Evolutionary conservation across 306 rosid genomes (phyloP).

Genomic region (Begonia loranthoides): DNA sequence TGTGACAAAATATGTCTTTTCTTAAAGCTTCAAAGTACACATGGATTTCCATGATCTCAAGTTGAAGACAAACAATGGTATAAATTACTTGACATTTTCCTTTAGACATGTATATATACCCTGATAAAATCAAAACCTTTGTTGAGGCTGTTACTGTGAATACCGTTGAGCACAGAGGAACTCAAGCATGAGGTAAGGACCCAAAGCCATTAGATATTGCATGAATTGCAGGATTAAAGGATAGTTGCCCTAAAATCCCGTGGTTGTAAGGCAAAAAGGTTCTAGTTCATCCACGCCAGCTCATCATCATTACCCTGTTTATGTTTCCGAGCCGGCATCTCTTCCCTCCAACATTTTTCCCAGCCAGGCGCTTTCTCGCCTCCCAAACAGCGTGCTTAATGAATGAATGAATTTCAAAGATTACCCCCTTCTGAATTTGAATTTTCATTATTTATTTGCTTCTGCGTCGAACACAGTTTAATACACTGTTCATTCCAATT

Average conservation of each 20-base stretch:
- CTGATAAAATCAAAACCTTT: neutral
- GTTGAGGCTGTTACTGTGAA: neutral
- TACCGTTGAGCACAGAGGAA: neutral
- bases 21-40: too few relatives aligned
- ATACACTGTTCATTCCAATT: too few relatives aligned
- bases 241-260: slow-evolving; percentile 61
- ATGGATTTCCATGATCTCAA: neutral
- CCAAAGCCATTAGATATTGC: slow-evolving; percentile 43
- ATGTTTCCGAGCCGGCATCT: too few relatives aligned
- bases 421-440: too few relatives aligned
- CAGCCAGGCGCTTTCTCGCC: too few relatives aligned
- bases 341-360: too few relatives aligned
- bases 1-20: too few relatives aligned
- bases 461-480: too few relatives aligned
- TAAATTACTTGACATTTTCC: neutral
- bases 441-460: too few relatives aligned
- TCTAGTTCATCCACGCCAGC: slow-evolving; percentile 5
- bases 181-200: slow-evolving; percentile 17
- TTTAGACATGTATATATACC: neutral
- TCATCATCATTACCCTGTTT: too few relatives aligned
- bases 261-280: slow-evolving; percentile 86
- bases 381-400: too few relatives aligned
- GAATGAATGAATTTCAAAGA: too few relatives aligned
- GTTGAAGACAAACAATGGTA: neutral
- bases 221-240: slow-evolving; percentile 33